Conservation (phyloP, 2,329 filamentous ascomycete species). For the Furcasterigmium furcatum region DNA sequence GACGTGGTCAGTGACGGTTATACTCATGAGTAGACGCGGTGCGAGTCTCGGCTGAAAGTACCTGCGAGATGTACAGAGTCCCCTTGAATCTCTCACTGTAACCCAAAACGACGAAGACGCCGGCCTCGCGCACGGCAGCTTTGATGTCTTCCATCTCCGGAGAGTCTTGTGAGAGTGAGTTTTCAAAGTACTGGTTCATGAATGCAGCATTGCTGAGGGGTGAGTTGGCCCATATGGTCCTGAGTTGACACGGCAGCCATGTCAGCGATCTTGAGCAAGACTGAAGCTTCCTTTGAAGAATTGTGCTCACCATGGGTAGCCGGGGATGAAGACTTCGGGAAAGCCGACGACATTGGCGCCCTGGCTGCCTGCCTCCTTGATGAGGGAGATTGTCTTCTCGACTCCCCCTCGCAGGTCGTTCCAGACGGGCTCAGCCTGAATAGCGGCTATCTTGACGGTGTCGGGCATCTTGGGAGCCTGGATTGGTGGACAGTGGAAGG, state of each 20-base stretch:
- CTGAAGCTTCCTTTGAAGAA: too few relatives aligned
- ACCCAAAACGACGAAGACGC: constrained; percentile 41
- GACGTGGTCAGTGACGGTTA: constrained; percentile 8
- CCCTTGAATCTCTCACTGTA: constrained; percentile 44
- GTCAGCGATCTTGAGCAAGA: too few relatives aligned
- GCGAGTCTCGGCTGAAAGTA: too few relatives aligned
- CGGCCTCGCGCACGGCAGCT: constrained; percentile 40
- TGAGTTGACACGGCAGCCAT: too few relatives aligned
- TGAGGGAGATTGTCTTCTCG: constrained; percentile 28
- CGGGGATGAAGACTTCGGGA: constrained; percentile 41
- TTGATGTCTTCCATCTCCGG: constrained; percentile 39
- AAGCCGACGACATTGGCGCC: constrained; percentile 34
- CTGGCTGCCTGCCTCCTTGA: constrained; percentile 23
- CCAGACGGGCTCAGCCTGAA: constrained; percentile 21
- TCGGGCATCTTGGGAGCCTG: too few relatives aligned
- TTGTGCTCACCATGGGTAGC: constrained; percentile 41
- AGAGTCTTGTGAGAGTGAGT: constrained; percentile 34
- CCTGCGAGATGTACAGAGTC: constrained; percentile 43
- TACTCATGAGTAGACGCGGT: fast-evolving
- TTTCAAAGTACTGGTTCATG: constrained; percentile 41
- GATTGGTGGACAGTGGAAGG: too few relatives aligned
- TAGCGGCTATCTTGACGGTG: constrained; percentile 20
- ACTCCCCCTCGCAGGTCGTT: constrained; percentile 25
- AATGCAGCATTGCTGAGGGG: constrained; percentile 28
- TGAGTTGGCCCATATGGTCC: constrained; percentile 23